Percentiles rank a stretch among this genome's conserved stretches.
Conservation (phyloP, 2,329 filamentous ascomycete species). For the Trichophaea hybrida region DNA sequence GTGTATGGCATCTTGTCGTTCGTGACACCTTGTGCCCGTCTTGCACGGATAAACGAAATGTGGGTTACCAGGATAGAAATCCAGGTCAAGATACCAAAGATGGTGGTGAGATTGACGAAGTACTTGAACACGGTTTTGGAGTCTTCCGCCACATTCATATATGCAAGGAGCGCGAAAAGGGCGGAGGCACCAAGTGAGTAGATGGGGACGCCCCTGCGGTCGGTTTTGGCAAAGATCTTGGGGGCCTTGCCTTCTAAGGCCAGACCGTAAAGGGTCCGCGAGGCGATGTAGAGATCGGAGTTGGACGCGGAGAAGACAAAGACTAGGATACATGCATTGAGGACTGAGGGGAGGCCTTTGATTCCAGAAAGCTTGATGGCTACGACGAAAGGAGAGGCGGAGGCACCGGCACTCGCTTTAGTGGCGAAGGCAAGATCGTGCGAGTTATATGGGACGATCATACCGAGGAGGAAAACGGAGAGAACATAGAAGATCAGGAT, state of each 20-base stretch:
- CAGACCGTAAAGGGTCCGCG: constrained; percentile 57
- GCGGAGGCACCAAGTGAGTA: constrained; percentile 49
- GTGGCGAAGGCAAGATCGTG: constrained; percentile 36
- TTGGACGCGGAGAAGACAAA: constrained; percentile 68
- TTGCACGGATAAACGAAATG: constrained; percentile 50
- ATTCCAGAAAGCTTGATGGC: constrained; percentile 54
- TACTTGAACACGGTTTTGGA: constrained; percentile 46
- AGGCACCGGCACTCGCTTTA: constrained; percentile 38
- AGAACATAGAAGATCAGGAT: constrained; percentile 69
- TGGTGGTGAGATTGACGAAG: constrained; percentile 54
- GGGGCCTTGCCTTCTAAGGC: constrained; percentile 59
- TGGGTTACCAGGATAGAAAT: constrained; percentile 54
- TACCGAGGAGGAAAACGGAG: constrained; percentile 59
- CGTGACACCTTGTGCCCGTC: constrained; percentile 45
- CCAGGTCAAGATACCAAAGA: constrained; percentile 50
- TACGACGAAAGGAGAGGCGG: constrained; percentile 60
- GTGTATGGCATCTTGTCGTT: constrained; percentile 45
- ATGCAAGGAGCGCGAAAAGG: constrained; percentile 51
- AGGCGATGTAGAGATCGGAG: constrained; percentile 63
- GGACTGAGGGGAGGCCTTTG: constrained; percentile 46
- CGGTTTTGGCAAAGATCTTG: constrained; percentile 54
- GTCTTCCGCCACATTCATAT: constrained; percentile 48
- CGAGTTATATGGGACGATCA: constrained; percentile 61
- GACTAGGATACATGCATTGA: constrained; percentile 60
- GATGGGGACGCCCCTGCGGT: constrained; percentile 56